A percentile compares a stretch with the other conserved stretches of the same genome.
Conservation (phyloP, 208 protist species). For the Polymyxa betae region DNA sequence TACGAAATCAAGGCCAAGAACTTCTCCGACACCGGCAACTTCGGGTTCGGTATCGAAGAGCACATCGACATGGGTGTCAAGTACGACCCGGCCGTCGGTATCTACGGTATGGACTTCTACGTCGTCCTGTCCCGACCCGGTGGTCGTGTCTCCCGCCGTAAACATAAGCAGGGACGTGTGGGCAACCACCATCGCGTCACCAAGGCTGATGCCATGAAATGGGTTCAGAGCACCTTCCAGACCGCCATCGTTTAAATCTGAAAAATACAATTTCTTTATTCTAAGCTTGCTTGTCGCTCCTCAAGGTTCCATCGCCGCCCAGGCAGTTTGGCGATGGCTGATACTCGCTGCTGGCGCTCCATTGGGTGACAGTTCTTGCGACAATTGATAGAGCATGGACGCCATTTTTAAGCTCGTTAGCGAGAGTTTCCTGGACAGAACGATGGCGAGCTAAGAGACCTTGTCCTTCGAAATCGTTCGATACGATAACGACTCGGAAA, state of each 20-base stretch:
- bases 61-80: slow-evolving; percentile 99
- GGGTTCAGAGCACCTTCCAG: slow-evolving; percentile 98
- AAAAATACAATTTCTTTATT: slow-evolving; percentile 42
- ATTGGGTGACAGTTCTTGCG: neutral
- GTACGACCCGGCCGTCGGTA: slow-evolving; percentile 99
- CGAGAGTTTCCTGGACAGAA: neutral
- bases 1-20: slow-evolving; percentile 97
- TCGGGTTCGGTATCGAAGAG: slow-evolving; percentile 99
- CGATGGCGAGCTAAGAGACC: neutral
- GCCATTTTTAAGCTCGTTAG: neutral
- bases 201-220: slow-evolving; percentile 96
- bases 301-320: slow-evolving; percentile 33
- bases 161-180: slow-evolving; percentile 83
- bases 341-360: neutral
- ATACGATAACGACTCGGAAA: slow-evolving; percentile 15
- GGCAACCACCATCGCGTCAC: slow-evolving; percentile 90
- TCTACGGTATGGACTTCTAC: slow-evolving; percentile 94
- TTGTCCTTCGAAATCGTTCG: neutral
- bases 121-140: slow-evolving; percentile 96
- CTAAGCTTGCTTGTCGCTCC: neutral
- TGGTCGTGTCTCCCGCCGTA: slow-evolving; percentile 86
- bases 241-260: slow-evolving; percentile 73
- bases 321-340: neutral
- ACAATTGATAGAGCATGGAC: slow-evolving; percentile 30
- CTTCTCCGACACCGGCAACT: slow-evolving; percentile 91